Evolutionary conservation across 306 rosid species (phyloP).

Genomic region (Leucaena leucocephala): DNA sequence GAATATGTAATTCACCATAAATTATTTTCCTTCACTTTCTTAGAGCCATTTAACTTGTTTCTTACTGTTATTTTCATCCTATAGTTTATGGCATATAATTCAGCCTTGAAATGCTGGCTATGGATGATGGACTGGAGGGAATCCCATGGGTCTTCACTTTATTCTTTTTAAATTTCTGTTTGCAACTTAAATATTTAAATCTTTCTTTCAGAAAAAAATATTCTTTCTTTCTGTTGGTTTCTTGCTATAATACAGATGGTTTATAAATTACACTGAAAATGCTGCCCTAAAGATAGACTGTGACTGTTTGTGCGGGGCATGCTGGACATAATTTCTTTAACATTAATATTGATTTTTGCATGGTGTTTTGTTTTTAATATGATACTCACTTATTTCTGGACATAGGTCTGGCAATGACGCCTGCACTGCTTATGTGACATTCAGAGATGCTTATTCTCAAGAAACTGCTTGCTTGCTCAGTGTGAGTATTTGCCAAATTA

Average conservation of each 20-base stretch:
- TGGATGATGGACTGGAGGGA: not conserved
- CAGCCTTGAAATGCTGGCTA: not conserved
- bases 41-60: not conserved
- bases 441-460: slow-evolving; percentile 82
- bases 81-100: not conserved
- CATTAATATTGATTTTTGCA: slow-evolving; percentile 9
- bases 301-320: not conserved
- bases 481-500: slow-evolving; percentile 54
- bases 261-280: not conserved
- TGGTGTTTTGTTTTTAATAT: slow-evolving; percentile 4
- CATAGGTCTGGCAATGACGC: slow-evolving; percentile 79
- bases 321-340: not conserved
- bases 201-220: not conserved
- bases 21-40: not conserved
- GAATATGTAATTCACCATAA: not conserved
- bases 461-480: slow-evolving; percentile 96
- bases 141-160: not conserved
- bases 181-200: not conserved
- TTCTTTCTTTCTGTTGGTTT: not conserved
- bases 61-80: not conserved
- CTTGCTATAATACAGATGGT: not conserved
- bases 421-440: slow-evolving; percentile 82
- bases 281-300: not conserved
- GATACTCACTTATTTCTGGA: slow-evolving; percentile 21
- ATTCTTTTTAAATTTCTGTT: not conserved